Base-by-base conservation (phyloP, 495 filamentous ascomycete genomes). In the Penicillium ochrochloron region DNA sequence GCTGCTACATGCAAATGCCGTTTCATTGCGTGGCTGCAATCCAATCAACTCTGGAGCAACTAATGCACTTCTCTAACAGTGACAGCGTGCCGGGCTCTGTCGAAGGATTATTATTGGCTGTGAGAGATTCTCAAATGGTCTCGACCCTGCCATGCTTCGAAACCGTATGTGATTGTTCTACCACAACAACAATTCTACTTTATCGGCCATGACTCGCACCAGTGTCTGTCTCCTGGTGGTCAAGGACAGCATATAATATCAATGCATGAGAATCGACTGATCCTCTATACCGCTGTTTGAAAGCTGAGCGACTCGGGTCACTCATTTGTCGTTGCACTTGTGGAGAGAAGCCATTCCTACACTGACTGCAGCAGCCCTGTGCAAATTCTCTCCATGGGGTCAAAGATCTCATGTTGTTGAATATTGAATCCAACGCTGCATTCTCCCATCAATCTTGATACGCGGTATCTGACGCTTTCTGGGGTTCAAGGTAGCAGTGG, bases 351-450 rank as follows among this genome's bases (percentile, higher is more conserved):
- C 21, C 33, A 62, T 53, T 35, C 39, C 19, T 19, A 57, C 55
- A 62, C n/a, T n/a, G 53, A 25, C 58, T 68, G 61, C 65, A 62
- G 51, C 51, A 33, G 46, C 35, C 53, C 63, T 63, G 48, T 65
- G 53, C 37, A 63, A 63, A 59, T 61, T 52, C 12, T 52, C 25
- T 8, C 5, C 6, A 15, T 46, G 42, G 10, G 12, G 8, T 56
- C 11, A 21, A 31, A 54, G 8, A 21, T 33, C 27, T 54, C 14
- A 54, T 19, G 52, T 3, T 56, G 8, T 34, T 15, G 7, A 56
- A 0, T 23, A 15, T 55, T 33, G 37, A 41, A 55, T 46, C 37
- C 25, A 50, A 34, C 52, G 34, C 55, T 69, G 60, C 50, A 67
- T 61, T 37, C 23, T 61, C 25, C 64, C 64, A 52, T 57, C n/a